Evolutionary conservation across 1,284 basidiomycete genomes (phyloP), one percentile per base, ranked within the genome.

Genomic region (Ganoderma boninense): DNA sequence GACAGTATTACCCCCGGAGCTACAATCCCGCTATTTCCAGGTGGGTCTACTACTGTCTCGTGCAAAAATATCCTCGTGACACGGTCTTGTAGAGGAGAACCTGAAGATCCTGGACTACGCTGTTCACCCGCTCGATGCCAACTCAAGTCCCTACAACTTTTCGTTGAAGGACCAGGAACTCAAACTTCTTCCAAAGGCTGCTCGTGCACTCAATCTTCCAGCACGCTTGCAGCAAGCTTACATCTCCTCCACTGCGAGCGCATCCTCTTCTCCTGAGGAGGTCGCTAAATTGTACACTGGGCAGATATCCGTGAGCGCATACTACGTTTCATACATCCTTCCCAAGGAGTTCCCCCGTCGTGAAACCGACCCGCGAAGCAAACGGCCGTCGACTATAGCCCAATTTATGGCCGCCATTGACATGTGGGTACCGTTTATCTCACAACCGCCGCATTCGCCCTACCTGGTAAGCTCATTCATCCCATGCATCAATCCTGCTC

Each of bases 331-430:
- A 14, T 94, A 90, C 76, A 88, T 94, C 10, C 82, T 92, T 6
- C 93, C 93, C n/a, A 93, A 87, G 74, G 86, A 87, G 66, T 90
- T 94, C 71, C 90, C 90, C 11, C 84, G 87, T 40, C 82, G 83
- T 18, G 79, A 78, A 46, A 66, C 64, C 43, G 78, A 79, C 6
- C 75, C 72, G 20, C 74, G 74, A 29, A 73, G 71, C 32, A 74
- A 70, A 54, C 73, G 76, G 18, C 71, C 77, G 11, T 61, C 76
- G 2, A 70, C 64, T 6, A 68, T 77, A 18, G 82, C 87, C 54
- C 90, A 93, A 65, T 94, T 93, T 77, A 91, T 94, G 90, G 93
- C 90, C 35, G 92, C 89, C 10, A 87, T 94, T 69, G 90, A 92
- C 68, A 84, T 94, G 78, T 89, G 87, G 86, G 86, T 91, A n/a